phyloP scores from a whole-genome alignment of 257 asterid genomes.

The Henckelia pumila region DNA sequence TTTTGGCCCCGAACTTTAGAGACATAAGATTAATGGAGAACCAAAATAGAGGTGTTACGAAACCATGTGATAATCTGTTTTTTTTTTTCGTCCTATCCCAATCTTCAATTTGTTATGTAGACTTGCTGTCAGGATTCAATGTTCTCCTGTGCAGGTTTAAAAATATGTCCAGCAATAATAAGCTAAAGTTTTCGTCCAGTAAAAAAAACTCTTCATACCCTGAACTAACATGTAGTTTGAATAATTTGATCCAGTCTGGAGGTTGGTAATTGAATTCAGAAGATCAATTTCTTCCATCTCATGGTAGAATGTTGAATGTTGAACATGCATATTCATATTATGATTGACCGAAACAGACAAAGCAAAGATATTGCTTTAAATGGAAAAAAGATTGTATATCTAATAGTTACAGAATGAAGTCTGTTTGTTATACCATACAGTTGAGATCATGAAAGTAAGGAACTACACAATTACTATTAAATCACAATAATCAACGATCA shows the following conservation, averaged over 20 bases:
- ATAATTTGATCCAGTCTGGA: not conserved
- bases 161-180: not conserved
- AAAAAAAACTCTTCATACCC: not conserved
- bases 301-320: not conserved
- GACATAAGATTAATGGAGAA: not conserved
- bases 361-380: no score
- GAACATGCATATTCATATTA: not conserved
- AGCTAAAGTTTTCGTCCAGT: not conserved
- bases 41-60: not conserved
- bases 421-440: no score
- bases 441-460: not conserved
- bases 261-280: not conserved
- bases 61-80: not conserved
- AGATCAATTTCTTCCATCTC: not conserved
- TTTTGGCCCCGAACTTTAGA: not conserved
- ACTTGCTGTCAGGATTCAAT: not conserved
- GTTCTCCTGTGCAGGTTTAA: not conserved
- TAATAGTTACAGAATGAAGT: not conserved
- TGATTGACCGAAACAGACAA: not conserved
- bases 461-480: no score
- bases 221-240: not conserved
- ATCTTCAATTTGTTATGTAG: no score
- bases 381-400: not conserved
- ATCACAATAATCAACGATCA: no score
- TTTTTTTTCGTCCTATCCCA: not conserved